A percentile compares a stretch with the other conserved stretches of the same genome.
Evolutionary conservation across 257 asterid species (phyloP).

Genomic region (Solanum bukasovii): DNA sequence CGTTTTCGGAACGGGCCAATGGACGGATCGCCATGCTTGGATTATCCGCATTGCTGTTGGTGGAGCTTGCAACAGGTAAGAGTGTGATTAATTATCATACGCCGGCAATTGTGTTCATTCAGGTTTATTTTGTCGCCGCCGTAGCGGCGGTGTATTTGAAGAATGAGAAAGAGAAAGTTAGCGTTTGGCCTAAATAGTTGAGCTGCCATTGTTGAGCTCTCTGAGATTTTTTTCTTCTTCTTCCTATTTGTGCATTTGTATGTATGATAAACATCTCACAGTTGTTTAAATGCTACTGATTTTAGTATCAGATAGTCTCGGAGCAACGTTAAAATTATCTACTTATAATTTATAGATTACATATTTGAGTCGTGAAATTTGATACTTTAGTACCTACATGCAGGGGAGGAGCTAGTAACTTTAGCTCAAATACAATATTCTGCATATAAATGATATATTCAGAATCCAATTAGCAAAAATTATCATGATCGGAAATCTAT

Average conservation of each 20-base stretch:
- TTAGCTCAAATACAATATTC: not conserved
- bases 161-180: constrained; percentile 65
- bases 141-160: constrained; percentile 66
- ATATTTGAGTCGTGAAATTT: not conserved
- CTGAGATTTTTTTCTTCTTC: not conserved
- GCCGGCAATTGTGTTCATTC: constrained; percentile 64
- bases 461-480: too few species aligned
- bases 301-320: too few species aligned
- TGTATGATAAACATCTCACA: not conserved
- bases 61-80: constrained; percentile 90
- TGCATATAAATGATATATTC: not conserved
- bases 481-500: not conserved
- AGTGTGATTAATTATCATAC: constrained; percentile 77
- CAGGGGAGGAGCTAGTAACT: not conserved
- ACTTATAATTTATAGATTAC: fast-evolving
- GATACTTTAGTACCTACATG: not conserved
- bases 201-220: not conserved
- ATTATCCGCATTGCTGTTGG: constrained; percentile 58
- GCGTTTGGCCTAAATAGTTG: constrained; percentile 11
- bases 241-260: not conserved
- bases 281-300: not conserved
- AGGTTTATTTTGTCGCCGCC: constrained; percentile 82
- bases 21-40: constrained; percentile 82
- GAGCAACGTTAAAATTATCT: not conserved
- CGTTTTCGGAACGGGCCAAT: constrained; percentile 68